These are phyloP conservation scores for Dactylis glomerata DNA, from an alignment of 176 grass and related monocot genomes.

Conservation along the genomic window DNA sequence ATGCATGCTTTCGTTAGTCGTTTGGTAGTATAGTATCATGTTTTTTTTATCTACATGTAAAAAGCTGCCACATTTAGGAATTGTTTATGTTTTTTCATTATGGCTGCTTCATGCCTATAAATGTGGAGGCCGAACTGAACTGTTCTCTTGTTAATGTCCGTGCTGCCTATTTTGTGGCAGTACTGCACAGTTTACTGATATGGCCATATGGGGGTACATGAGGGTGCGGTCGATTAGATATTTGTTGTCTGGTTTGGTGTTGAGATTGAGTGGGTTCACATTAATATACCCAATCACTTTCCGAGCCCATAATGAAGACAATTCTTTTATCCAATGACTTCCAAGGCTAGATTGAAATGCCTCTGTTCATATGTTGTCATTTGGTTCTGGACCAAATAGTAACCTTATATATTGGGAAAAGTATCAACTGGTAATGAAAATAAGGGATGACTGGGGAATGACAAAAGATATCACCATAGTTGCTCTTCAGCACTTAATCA, in stretches of 20 bases:
- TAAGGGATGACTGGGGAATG: background rate
- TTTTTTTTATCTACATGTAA: background rate
- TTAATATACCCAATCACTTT: background rate
- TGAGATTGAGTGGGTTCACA: background rate
- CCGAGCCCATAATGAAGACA: background rate
- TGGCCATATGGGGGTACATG: too few relatives aligned
- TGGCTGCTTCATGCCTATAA: background rate
- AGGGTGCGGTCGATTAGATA: background rate
- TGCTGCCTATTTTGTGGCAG: background rate
- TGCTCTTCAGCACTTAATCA: background rate
- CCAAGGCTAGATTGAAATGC: background rate
- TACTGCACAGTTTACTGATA: background rate
- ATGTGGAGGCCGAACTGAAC: background rate
- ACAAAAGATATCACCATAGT: background rate
- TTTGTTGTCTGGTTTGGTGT: background rate
- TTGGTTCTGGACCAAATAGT: too few relatives aligned
- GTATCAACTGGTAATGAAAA: background rate
- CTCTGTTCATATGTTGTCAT: background rate
- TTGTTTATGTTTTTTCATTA: background rate
- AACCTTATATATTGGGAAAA: background rate
- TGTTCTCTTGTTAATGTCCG: background rate
- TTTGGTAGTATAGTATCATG: background rate
- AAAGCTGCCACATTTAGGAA: background rate
- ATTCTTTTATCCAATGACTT: background rate
- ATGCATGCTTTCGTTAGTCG: background rate